Evolutionary conservation across 352 stramenopile genomes (phyloP).

Genomic region (Globisporangium ultimum): DNA sequence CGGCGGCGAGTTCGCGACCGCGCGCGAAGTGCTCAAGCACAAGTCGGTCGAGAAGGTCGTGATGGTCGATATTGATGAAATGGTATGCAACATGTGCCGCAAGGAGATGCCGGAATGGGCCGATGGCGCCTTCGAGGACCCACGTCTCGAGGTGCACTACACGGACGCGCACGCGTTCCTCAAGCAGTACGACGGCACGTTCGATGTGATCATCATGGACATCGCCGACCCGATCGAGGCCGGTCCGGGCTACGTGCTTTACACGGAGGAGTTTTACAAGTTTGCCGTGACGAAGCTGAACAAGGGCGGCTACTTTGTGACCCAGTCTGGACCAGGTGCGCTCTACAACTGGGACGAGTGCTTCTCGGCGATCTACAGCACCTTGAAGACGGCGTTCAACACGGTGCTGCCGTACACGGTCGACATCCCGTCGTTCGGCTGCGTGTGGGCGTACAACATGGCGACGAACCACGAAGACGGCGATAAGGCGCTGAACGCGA

Average conservation of each 20-base stretch:
- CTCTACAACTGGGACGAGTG: constrained; percentile 91
- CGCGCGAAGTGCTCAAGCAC: constrained; percentile 90
- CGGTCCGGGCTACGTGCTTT: constrained; percentile 89
- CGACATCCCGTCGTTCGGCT: constrained; percentile 93
- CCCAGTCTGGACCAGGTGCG: constrained; percentile 88
- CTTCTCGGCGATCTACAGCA: constrained; percentile 94
- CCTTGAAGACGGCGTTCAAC: constrained; percentile 89
- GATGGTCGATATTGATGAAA: constrained; percentile 95
- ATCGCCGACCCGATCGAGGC: constrained; percentile 93
- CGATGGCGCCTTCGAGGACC: constrained; percentile 86
- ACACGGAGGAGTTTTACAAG: constrained; percentile 91
- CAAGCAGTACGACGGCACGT: constrained; percentile 73
- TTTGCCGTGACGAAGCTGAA: constrained; percentile 83
- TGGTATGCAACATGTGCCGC: constrained; percentile 92
- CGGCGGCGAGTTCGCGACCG: constrained; percentile 92
- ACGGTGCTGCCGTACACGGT: constrained; percentile 90
- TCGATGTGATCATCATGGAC: constrained; percentile 97
- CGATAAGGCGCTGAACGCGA: constrained; percentile 36
- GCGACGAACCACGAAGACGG: constrained; percentile 74
- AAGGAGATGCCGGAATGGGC: constrained; percentile 93
- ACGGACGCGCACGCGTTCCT: constrained; percentile 90
- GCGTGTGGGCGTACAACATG: constrained; percentile 94
- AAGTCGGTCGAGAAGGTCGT: constrained; percentile 92
- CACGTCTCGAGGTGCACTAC: constrained; percentile 89
- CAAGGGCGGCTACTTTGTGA: constrained; percentile 90